Conservation (phyloP, 2,329 filamentous ascomycete genomes). For the Cordyceps fumosorosea region DNA sequence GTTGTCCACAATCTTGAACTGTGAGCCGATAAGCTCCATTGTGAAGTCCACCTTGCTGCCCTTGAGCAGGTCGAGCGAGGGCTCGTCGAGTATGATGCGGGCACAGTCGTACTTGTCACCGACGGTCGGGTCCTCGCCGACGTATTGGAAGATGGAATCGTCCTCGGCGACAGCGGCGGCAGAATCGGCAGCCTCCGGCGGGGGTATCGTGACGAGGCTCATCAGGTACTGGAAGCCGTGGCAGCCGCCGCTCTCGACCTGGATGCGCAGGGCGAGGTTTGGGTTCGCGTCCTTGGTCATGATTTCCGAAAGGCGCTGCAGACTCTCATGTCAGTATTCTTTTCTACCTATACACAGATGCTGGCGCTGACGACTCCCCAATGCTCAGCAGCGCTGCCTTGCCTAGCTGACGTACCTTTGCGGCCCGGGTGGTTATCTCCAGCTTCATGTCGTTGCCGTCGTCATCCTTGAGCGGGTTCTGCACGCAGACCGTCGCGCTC, state of each 20-base stretch:
- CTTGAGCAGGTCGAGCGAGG: constrained; percentile 80
- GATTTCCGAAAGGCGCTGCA: constrained; percentile 67
- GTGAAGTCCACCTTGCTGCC: constrained; percentile 96
- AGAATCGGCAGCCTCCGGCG: constrained; percentile 27
- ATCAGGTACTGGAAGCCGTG: constrained; percentile 98
- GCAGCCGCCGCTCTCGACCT: constrained; percentile 88
- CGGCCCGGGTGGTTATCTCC: constrained; percentile 76
- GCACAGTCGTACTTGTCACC: constrained; percentile 35
- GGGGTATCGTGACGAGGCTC: constrained; percentile 64
- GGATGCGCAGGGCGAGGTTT: constrained; percentile 78
- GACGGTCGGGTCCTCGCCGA: constrained; percentile 38
- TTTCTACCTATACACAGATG: background rate
- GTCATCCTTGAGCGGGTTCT: constrained; percentile 74
- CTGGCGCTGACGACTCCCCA: background rate
- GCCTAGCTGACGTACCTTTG: constrained; percentile 53
- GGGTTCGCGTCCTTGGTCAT: constrained; percentile 68
- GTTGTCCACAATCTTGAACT: constrained; percentile 96
- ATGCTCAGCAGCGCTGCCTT: background rate
- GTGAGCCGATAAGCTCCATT: constrained; percentile 78
- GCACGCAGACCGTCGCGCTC: constrained; percentile 42
- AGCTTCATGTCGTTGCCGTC: constrained; percentile 79
- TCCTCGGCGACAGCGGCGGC: constrained; percentile 53
- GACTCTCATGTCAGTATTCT: background rate
- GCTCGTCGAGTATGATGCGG: constrained; percentile 84
- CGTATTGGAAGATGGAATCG: constrained; percentile 78